phyloP scores from a whole-genome alignment of 2,329 filamentous ascomycete species.

The Colletotrichum spinosum region DNA sequence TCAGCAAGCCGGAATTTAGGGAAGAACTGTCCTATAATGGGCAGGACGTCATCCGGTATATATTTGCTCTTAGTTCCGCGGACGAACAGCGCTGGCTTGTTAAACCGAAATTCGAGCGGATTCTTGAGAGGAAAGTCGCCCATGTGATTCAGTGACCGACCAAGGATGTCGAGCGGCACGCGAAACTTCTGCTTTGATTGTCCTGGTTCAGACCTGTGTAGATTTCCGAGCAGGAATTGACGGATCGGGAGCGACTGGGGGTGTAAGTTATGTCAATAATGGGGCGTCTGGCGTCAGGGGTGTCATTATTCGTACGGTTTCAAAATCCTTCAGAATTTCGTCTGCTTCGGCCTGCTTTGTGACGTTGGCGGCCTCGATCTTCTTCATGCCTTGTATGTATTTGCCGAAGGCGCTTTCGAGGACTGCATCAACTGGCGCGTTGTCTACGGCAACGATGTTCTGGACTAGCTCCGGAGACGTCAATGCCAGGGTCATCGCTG shows the following conservation, averaged over 20 bases:
- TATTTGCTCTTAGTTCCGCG: conserved; percentile 82
- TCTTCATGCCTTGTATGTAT: conserved; percentile 87
- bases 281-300: background rate
- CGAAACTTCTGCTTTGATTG: conserved; percentile 76
- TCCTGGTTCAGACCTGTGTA: conserved; percentile 65
- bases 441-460: conserved; percentile 87
- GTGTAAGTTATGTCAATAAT: background rate
- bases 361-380: conserved; percentile 77
- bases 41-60: conserved; percentile 82
- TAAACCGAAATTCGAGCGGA: conserved; percentile 74
- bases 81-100: conserved; percentile 84
- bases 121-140: conserved; percentile 90
- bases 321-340: conserved; percentile 79
- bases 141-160: conserved; percentile 76
- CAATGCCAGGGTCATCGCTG: conserved; percentile 88
- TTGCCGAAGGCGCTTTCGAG: conserved; percentile 80
- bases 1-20: conserved; percentile 79
- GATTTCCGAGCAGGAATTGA: conserved; percentile 91
- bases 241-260: conserved; percentile 76
- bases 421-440: conserved; percentile 85
- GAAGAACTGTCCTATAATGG: conserved; percentile 85
- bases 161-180: conserved; percentile 80
- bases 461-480: conserved; percentile 74
- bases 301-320: conserved; percentile 63
- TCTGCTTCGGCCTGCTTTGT: conserved; percentile 83